Conservation (phyloP, 148 eudicot genomes). For the Diospyros kaki region DNA sequence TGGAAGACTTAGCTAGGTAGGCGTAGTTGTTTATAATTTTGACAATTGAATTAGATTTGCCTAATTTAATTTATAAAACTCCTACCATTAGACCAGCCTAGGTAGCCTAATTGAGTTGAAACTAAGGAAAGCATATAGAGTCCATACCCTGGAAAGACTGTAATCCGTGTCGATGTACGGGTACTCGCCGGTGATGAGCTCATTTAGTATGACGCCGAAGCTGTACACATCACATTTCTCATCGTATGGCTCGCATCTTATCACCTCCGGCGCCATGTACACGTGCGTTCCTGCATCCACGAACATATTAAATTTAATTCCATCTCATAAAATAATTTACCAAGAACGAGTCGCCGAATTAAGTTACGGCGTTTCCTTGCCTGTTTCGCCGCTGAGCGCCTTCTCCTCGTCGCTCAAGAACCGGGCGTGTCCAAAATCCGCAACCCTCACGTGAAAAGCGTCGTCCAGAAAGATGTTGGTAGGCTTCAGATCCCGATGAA, state of each 20-base stretch:
- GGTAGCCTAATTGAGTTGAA: too few species aligned
- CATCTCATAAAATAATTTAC: too few species aligned
- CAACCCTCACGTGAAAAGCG: slow-evolving; percentile 35
- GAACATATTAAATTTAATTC: background rate
- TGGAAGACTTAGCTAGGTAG: too few species aligned
- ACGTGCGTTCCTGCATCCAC: slow-evolving; percentile 36
- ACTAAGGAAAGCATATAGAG: too few species aligned
- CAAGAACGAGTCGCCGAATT: too few species aligned
- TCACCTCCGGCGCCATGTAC: slow-evolving; percentile 56
- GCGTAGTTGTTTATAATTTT: too few species aligned
- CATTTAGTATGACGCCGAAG: slow-evolving; percentile 40
- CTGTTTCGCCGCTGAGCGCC: slow-evolving; percentile 51
- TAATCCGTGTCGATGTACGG: slow-evolving; percentile 48
- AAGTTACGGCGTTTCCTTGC: slow-evolving; percentile 1
- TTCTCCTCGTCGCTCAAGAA: slow-evolving; percentile 36
- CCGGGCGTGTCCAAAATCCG: slow-evolving; percentile 51
- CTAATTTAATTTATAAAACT: too few species aligned
- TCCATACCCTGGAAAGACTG: slow-evolving; percentile 34
- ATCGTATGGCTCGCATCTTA: slow-evolving; percentile 33
- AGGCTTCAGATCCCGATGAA: slow-evolving; percentile 46
- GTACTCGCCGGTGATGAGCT: slow-evolving; percentile 33
- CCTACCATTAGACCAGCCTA: too few species aligned
- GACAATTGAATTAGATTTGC: too few species aligned
- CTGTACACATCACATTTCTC: slow-evolving; percentile 53
- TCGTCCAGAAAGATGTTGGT: slow-evolving; percentile 42